Evolutionary conservation across 495 filamentous ascomycete genomes (phyloP).

Genomic region (Amorphotheca resinae): DNA sequence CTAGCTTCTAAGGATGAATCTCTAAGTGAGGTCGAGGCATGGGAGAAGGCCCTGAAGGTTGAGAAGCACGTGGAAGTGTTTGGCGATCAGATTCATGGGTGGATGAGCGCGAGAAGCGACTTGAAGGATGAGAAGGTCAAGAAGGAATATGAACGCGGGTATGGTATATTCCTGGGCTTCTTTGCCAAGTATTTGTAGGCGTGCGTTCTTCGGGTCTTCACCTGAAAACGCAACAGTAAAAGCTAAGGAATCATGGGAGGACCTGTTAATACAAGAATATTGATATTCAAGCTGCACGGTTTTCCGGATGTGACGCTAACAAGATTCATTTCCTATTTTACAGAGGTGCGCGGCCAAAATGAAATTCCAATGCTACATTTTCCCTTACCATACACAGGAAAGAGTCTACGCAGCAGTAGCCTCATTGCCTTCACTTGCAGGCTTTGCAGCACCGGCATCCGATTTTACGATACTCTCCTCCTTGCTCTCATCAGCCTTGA

Average conservation of each 20-base stretch:
- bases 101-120: slow-evolving; percentile 71
- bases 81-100: slow-evolving; percentile 71
- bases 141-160: slow-evolving; percentile 68
- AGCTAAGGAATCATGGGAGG: no score
- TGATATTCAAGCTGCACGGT: no score
- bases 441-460: slow-evolving; percentile 45
- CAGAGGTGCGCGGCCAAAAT: not conserved
- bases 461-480: slow-evolving; percentile 48
- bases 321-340: no score
- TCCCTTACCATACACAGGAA: slow-evolving; percentile 10
- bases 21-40: slow-evolving; percentile 53
- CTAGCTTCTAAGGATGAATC: slow-evolving; percentile 58
- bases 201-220: no score
- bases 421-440: slow-evolving; percentile 65
- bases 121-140: slow-evolving; percentile 53
- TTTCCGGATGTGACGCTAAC: no score
- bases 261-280: no score
- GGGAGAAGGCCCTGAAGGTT: slow-evolving; percentile 48
- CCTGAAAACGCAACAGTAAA: no score
- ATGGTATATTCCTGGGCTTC: slow-evolving; percentile 59
- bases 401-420: slow-evolving; percentile 44
- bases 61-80: slow-evolving; percentile 73
- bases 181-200: slow-evolving; percentile 60
- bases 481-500: slow-evolving; percentile 43
- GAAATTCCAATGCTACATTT: no score